Base-by-base conservation (phyloP, 192 early-diverging fungal species). In the Linnemannia schmuckeri region DNA sequence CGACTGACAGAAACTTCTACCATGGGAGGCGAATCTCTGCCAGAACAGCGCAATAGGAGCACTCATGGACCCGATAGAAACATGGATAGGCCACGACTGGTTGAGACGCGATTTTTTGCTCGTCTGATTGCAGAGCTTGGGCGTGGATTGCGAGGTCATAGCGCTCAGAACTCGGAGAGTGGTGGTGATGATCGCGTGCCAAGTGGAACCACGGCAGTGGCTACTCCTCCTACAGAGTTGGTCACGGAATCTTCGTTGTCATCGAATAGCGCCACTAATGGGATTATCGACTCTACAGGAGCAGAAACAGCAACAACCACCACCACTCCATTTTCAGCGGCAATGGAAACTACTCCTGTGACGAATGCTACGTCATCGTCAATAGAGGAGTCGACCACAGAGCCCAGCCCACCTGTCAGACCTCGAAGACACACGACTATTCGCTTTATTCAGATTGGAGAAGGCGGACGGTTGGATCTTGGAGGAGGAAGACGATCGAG, bases 391-490 rank as follows among this genome's bases (percentile, higher is more conserved):
- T 30, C 72, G 7, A 20, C 61, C 42, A 54, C 17, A 73, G 73
- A 81, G 47, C n/a, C 37, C 5, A 66, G 41, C 37, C n/a, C 42
- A 17, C 73, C 77, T 37, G n/a, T 46, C 5, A 30, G 42, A 5
- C 77, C 68, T 52, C 63, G 77, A 70, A 42, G 77, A 38, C 77
- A 70, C 20, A 78, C 77, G 42, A 78, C 54, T 1, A 70, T 78
- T 22, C 77, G 77, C 6, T 78, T 78, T 38, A 78, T 78, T 70
- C 77, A 78, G 68, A 76, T 75, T 42, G 75, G 80, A 33, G 69
- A 74, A 22, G 20, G 40, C 30, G 47, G 40, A 3, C 42, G 72
- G n/a, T 42, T 81, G 4, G 37, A 72, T 5, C 17, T 54, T 22
- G 66, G 68, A 17, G 27, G 73, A 35, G 57, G 41, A 22, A 63